Percentiles rank a stretch among this genome's conserved stretches.
These are phyloP conservation scores for Akebia trifoliata DNA, from an alignment of 164 flowering plant species.

Conservation along the genomic window DNA sequence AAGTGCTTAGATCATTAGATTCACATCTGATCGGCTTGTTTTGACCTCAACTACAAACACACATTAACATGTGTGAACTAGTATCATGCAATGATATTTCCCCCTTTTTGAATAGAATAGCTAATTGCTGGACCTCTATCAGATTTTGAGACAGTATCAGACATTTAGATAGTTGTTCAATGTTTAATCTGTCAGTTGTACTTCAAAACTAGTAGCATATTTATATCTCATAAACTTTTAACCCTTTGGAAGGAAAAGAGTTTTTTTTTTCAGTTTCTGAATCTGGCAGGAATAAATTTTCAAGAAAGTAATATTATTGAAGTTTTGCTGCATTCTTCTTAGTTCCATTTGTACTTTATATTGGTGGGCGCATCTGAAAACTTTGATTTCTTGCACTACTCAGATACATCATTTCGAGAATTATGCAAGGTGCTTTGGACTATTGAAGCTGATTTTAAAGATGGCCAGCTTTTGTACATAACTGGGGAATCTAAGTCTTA, in stretches of 20 bases:
- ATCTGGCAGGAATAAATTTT: too few species aligned
- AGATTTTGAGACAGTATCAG: too few species aligned
- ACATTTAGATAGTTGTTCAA: too few species aligned
- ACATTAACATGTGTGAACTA: too few species aligned
- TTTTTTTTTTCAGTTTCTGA: background rate
- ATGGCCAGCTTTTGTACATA: slow-evolving; percentile 49
- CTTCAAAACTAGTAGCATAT: too few species aligned
- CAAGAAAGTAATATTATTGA: background rate
- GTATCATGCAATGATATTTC: too few species aligned
- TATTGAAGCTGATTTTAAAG: slow-evolving; percentile 54
- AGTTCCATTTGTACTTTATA: slow-evolving; percentile 1
- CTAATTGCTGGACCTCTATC: too few species aligned
- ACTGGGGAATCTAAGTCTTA: slow-evolving; percentile 51
- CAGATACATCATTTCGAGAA: slow-evolving; percentile 19
- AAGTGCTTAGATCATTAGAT: background rate
- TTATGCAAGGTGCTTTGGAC: slow-evolving; percentile 48
- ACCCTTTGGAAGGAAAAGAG: background rate
- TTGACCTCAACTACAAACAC: too few species aligned
- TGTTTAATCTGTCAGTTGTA: too few species aligned
- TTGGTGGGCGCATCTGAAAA: slow-evolving; percentile 12
- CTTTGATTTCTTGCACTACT: slow-evolving; percentile 24
- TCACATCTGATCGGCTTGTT: too few species aligned
- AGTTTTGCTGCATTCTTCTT: background rate
- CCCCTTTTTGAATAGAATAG: too few species aligned
- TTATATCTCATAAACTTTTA: too few species aligned